Base-by-base conservation (phyloP, 169 alveolate genomes). In the Plasmodium gonderi region DNA sequence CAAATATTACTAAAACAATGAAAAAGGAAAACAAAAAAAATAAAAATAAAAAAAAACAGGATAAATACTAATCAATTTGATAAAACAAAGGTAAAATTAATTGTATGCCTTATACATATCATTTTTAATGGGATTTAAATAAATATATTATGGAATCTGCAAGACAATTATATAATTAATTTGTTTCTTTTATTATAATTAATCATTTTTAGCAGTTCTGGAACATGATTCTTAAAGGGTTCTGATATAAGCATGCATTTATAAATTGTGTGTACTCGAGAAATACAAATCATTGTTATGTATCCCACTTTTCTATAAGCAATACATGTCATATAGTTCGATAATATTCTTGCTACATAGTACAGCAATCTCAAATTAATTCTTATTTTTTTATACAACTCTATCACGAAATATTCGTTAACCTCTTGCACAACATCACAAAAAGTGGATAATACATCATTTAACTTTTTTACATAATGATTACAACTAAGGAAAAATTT, bases 291-390 rank as follows among this genome's bases (percentile, higher is more conserved):
- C 17, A 90, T 78, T 31, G 74, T 90, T 20, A 78, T 60, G 54
- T 90, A 67, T 65, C 51, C 77, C 29, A 67, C 14, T 76, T 29
- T 90, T 67, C 1, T 60, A 78, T 90, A 90, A 77, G 94, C 94
- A 45, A 90, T 90, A 17, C 94, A 90, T 9, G 94, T 90, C 54
- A 79, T 36, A 78, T 90, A 77, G 74, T 90, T 90, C 23, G 91
- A 90, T 44, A 90, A 64, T 23, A 78, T 67, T 90, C 94, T 76
- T 40, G 89, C 94, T 1, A 90, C 81, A 67, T 90, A 90, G 64
- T 79, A 90, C 26, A 77, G 45, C 45, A 90, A 72, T 45, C 90
- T 65, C 42, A 77, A 20, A 72, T 79, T 90, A 9, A 60, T 31
- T 67, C 74, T 90, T 90, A 90, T 44, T 67, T 90, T 77, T 6